phyloP scores from a whole-genome alignment of 495 filamentous ascomycete genomes.

The Jackrogersella minutella region DNA sequence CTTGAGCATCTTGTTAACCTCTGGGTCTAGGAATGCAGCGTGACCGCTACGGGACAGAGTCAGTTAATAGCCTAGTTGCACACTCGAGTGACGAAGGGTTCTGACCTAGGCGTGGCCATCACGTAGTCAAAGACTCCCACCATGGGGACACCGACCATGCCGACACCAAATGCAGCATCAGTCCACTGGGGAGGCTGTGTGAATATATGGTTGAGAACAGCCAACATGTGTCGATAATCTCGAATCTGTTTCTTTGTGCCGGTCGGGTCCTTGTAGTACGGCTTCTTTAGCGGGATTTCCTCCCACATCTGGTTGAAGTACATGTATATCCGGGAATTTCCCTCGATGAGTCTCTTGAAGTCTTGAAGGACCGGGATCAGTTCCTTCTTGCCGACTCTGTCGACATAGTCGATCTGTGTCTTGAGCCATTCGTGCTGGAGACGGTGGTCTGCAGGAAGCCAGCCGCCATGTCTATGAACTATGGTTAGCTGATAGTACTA shows the following conservation, averaged over 20 bases:
- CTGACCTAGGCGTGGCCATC: conserved; percentile 71
- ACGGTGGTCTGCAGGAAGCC: conserved; percentile 63
- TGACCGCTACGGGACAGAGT: conserved; percentile 65
- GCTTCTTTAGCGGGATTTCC: conserved; percentile 66
- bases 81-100: conserved; percentile 47
- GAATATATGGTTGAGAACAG: conserved; percentile 69
- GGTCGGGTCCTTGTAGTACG: conserved; percentile 68
- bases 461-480: conserved; percentile 53
- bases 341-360: conserved; percentile 59
- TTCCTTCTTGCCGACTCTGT: conserved; percentile 49
- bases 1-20: conserved; percentile 74
- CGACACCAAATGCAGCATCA: conserved; percentile 58
- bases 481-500: conserved; percentile 16
- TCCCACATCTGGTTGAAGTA: conserved; percentile 70
- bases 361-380: conserved; percentile 57
- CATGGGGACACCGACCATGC: conserved; percentile 73
- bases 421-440: conserved; percentile 60
- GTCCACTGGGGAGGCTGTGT: conserved; percentile 69
- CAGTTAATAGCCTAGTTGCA: conserved; percentile 51
- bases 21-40: conserved; percentile 69
- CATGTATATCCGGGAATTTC: conserved; percentile 58
- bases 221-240: conserved; percentile 70
- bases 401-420: conserved; percentile 55
- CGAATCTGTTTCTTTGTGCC: conserved; percentile 65
- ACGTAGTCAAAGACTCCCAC: conserved; percentile 75